Evolutionary conservation across 192 early-diverging fungal species (phyloP), one percentile per base, ranked within the genome.

Genomic region (Kickxella alabastrina): DNA sequence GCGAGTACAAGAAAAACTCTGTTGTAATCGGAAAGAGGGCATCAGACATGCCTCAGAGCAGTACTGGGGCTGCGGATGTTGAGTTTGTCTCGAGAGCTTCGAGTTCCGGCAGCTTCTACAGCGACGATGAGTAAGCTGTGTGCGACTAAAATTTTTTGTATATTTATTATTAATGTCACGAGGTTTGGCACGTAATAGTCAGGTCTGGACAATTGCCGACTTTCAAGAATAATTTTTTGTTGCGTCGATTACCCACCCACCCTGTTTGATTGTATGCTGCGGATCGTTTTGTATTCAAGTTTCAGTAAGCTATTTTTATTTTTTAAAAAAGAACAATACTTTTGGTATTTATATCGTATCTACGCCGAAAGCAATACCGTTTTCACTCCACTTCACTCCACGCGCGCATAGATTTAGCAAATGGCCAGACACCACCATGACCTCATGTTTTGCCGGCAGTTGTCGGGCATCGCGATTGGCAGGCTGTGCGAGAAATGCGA

Each of bases 371-470:
- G 13, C 32, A 6, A 9, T 9, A 6, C 13, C 32, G 7, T 34
- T 9, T 34, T 34, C 32, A 9, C 32, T 6, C 32, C 6, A 9
- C 13, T 34, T 34, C 6, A 49, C 31, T 32, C 31, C 31, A 12
- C 31, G 31, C 6, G n/a, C n/a, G n/a, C n/a, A n/a, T 32, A 32
- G 7, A 32, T 32, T 2, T 28, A 26, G n/a, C 26, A 15, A 46
- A 90, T 90, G 88, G 84, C 88, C 36, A 85, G 85, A 47, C 88
- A 90, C 70, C 87, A 90, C 57, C 86, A 84, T 48, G 94, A 97
- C 78, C 83, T 97, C 38, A 90, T 98, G 64, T 90, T 93, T 66
- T 98, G 93, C 69, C 84, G 95, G 29, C 94, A 92, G 63, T 84
- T 93, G 54, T 85, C 95, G 10, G 93, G 95, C 22, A 95, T 95